Base-by-base conservation (phyloP, 169 alveolate species). In the Cystoisospora suis region DNA sequence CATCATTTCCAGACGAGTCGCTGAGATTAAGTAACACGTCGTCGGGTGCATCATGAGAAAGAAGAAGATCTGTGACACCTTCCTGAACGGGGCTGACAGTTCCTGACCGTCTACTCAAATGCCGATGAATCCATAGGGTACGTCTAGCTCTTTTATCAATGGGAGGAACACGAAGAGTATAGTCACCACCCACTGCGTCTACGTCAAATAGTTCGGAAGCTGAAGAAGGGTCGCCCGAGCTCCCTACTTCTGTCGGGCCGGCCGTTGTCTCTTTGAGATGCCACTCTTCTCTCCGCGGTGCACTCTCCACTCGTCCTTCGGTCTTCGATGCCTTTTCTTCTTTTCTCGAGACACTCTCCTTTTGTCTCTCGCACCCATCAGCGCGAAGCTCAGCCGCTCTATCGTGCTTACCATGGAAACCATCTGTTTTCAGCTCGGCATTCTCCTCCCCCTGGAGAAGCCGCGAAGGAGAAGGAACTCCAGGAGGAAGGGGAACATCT, bases 51-150 rank as follows among this genome's bases (percentile, higher is more conserved):
- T 72, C 32, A 53, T 72, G 83, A 7, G 83, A 72, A 17, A 72
- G 83, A 7, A 72, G 56, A 17, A 72, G 83, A 20, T 72, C 83
- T 3, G 56, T 40, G 53, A 72, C 20, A 2, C 15, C 83, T 29
- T 72, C 83, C 32, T 40, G 38, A 34, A 72, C 83, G 3, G 83
- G 58, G 56, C 83, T 72, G 27, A 40, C 38, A 36, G 83, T 40
- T 2, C 83, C 83, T n/a, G 23, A 29, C 9, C 83, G 47, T 56
- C 53, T 34, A 0, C 56, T 38, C 23, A 72, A 27, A 38, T 72
- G 83, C 53, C 83, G 23, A 53, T 72, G 58, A 29, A 72, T 72
- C 83, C 83, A 72, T 36, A 72, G 83, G 34, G 27, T 72, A 1
- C 83, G 83, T 38, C 83, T 46, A 46, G 56, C 53, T 2, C 53